phyloP scores from a whole-genome alignment of 345 rosid genomes.

The Capsella bursapastoris region DNA sequence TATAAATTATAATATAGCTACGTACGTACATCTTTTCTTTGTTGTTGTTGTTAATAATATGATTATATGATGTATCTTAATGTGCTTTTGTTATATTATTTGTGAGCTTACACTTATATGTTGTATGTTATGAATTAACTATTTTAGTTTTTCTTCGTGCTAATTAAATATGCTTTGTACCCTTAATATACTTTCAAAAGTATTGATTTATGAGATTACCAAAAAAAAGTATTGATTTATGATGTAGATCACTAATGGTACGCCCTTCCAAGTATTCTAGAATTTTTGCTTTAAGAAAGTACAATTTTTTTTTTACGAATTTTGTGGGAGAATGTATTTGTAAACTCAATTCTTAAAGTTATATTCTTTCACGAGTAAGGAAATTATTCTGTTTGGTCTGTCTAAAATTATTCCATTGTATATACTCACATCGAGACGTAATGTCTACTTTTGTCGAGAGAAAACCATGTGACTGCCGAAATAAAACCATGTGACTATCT shows the following conservation, averaged over 20 bases:
- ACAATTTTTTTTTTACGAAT: not conserved
- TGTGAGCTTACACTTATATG: too few relatives aligned
- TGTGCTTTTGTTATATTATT: too few relatives aligned
- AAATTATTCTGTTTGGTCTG: constrained; percentile 24
- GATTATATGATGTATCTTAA: too few relatives aligned
- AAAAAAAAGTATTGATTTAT: not conserved
- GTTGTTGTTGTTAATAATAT: too few relatives aligned
- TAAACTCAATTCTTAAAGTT: constrained; percentile 6
- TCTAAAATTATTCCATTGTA: constrained; percentile 21
- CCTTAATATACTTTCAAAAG: not conserved
- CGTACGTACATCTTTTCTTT: too few relatives aligned
- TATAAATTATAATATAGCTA: too few relatives aligned
- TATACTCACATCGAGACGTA: constrained; percentile 30
- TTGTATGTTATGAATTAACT: not conserved
- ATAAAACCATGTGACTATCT: constrained; percentile 33
- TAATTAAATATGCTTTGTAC: not conserved
- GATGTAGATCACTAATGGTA: not conserved
- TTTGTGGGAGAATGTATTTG: constrained; percentile 24
- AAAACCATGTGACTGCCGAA: constrained; percentile 31
- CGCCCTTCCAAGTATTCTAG: too few relatives aligned
- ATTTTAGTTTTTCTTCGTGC: not conserved
- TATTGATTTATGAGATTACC: not conserved
- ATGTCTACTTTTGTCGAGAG: constrained; percentile 32
- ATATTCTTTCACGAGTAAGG: constrained; percentile 31
- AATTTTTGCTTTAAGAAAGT: not conserved